Conservation (phyloP, 1,284 basidiomycete genomes). For the Trichosporon sp. region DNA sequence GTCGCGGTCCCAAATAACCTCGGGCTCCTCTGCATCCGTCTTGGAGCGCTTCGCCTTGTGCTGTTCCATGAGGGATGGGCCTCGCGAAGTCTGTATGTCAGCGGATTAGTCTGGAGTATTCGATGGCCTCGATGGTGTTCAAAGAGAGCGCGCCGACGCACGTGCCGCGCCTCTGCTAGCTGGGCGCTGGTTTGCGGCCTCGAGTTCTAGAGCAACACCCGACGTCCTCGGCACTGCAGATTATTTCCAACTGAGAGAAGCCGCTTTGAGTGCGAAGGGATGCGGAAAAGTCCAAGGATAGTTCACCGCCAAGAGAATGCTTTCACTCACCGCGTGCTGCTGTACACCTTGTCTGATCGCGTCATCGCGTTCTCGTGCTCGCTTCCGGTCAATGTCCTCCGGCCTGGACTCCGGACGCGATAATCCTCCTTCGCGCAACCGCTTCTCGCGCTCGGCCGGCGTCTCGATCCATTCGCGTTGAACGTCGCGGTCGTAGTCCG, state of each 20-base stretch:
- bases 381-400: constrained; percentile 51
- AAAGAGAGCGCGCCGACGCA: neutral
- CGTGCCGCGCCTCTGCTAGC: neutral
- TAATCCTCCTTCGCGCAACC: constrained; percentile 71
- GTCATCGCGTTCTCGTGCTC: constrained; percentile 58
- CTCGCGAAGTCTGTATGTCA: constrained; percentile 58
- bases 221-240: neutral
- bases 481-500: constrained; percentile 49
- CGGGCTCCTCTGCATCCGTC: constrained; percentile 48
- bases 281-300: neutral
- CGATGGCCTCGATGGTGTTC: neutral
- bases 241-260: neutral
- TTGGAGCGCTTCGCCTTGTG: constrained; percentile 52
- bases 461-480: constrained; percentile 84
- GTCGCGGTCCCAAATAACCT: constrained; percentile 78
- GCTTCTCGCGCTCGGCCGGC: constrained; percentile 74
- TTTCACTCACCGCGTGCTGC: constrained; percentile 65
- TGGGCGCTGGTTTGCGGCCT: neutral
- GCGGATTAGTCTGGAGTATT: neutral
- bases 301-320: neutral
- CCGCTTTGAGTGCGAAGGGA: neutral
- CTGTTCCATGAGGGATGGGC: constrained; percentile 62
- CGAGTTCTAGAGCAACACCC: neutral
- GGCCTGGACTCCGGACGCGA: constrained; percentile 66
- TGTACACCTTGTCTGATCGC: constrained; percentile 66